phyloP scores from a whole-genome alignment of 2,329 filamentous ascomycete genomes.

The Fusarium sp. region DNA sequence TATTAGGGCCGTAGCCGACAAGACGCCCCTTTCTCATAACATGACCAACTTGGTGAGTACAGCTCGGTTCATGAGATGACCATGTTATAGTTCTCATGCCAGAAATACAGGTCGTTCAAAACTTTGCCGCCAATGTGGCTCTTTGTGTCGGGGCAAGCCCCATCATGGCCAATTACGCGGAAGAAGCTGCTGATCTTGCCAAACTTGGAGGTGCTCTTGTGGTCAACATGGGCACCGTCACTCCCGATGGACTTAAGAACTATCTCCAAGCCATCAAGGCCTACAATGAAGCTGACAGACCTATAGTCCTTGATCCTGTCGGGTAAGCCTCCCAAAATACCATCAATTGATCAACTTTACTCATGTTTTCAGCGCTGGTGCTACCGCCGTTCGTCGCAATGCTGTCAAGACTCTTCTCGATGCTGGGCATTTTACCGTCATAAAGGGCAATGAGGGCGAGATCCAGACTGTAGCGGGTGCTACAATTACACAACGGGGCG shows the following conservation, averaged over 20 bases:
- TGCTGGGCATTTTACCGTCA: slow-evolving; percentile 81
- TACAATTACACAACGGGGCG: slow-evolving; percentile 72
- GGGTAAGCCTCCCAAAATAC: slow-evolving; percentile 61
- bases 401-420: slow-evolving; percentile 77
- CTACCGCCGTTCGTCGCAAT: slow-evolving; percentile 76
- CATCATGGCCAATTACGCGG: slow-evolving; percentile 91
- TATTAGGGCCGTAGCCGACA: slow-evolving; percentile 68
- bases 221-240: slow-evolving; percentile 95
- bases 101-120: slow-evolving; percentile 74
- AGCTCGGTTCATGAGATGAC: not conserved
- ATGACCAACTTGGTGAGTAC: slow-evolving; percentile 85
- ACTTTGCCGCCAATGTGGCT: slow-evolving; percentile 92
- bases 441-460: slow-evolving; percentile 95
- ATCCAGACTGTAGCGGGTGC: slow-evolving; percentile 77
- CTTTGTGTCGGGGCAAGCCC: slow-evolving; percentile 86
- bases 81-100: not conserved
- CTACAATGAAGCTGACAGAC: slow-evolving; percentile 80
- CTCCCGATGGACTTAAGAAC: slow-evolving; percentile 75
- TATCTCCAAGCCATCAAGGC: slow-evolving; percentile 78
- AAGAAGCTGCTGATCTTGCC: slow-evolving; percentile 84
- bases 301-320: slow-evolving; percentile 88
- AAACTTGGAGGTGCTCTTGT: slow-evolving; percentile 80
- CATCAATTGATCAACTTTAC: not conserved
- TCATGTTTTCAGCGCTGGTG: slow-evolving; percentile 69
- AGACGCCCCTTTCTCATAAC: slow-evolving; percentile 85